Percentiles rank a stretch among this genome's conserved stretches.
Conservation (phyloP, 495 filamentous ascomycete species). For the Podospora bellae-mahoneyi region DNA sequence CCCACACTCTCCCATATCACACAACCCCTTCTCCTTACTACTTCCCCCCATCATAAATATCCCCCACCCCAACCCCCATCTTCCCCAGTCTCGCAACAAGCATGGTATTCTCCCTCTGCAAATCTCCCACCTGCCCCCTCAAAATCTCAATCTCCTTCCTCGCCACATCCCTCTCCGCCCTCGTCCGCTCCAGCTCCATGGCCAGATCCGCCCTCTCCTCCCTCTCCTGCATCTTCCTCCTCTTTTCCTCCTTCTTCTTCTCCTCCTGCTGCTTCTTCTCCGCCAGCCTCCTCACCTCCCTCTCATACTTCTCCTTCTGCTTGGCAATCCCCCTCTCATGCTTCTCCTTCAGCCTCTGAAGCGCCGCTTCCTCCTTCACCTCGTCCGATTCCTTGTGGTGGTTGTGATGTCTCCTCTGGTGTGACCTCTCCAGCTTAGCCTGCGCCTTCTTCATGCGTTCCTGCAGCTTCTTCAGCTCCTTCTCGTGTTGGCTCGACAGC, state of each 20-base stretch:
- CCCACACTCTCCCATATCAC: background rate
- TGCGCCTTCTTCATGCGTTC: slow-evolving; percentile 66
- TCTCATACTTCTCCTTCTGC: slow-evolving; percentile 61
- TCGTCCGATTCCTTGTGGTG: slow-evolving; percentile 7
- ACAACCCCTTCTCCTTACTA: background rate
- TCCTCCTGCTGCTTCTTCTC: slow-evolving; percentile 57
- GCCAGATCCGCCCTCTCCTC: slow-evolving; percentile 50
- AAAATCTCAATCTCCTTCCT: slow-evolving; percentile 60
- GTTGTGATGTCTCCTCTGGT: slow-evolving; percentile 44
- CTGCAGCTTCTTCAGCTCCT: slow-evolving; percentile 71
- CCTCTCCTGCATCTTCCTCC: slow-evolving; percentile 49
- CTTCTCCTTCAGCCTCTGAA: slow-evolving; percentile 55
- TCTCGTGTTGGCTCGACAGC: slow-evolving; percentile 52
- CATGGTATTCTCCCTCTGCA: slow-evolving; percentile 65
- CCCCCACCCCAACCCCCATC: slow-evolving; percentile 10
- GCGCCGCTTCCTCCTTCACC: slow-evolving; percentile 44
- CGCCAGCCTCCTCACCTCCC: slow-evolving; percentile 61
- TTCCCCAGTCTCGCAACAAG: slow-evolving; percentile 51
- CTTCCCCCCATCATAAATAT: background rate
- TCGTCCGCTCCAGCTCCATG: slow-evolving; percentile 50
- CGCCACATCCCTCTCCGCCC: slow-evolving; percentile 54
- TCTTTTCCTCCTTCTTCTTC: slow-evolving; percentile 58
- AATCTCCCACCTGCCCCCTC: slow-evolving; percentile 55
- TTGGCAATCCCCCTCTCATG: slow-evolving; percentile 58
- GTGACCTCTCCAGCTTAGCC: slow-evolving; percentile 58